Evolutionary conservation across 192 early-diverging fungal genomes (phyloP), one percentile per base, ranked within the genome.

Genomic region (Backusella tuberculispora): DNA sequence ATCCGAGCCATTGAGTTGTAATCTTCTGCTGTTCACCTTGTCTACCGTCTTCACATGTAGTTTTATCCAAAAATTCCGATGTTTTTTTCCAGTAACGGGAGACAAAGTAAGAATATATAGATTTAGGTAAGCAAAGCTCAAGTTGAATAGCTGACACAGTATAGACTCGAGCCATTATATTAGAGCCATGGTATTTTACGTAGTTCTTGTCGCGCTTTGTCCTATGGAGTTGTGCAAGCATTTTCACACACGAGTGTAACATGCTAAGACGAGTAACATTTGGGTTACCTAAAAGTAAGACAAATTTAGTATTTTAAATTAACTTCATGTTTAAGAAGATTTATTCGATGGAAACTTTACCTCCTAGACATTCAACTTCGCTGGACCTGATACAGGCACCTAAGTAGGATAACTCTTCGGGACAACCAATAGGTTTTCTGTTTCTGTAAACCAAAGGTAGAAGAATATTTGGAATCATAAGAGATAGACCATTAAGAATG

Each of bases 281-380:
- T 17, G 71, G 48, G 38, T 72, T 72, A 42, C 67, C 67, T 69
- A 69, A 46, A 46, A 67, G 38, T 67, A 21, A 41, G 26, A 65
- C 50, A 65, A 38, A 38, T 38, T 38, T 65, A 65, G 17, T 15
- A 38, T 65, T 29, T 38, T 65, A 65, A 38, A 65, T 65, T 65
- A 65, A n/a, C 37, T 14, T 14, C 26, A 65, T 38, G 63, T 38
- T 38, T 65, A 38, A 65, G 13, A 46, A 46, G 45, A 9, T 6
- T 13, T 46, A 46, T 46, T 46, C 6, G 13, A 9, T n/a, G 7
- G 13, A 8, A 13, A 65, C 19, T 26, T 47, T 47, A 69, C 71
- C 71, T 53, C 71, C 71, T 7, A 72, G 47, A n/a, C 71, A 72
- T 38, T 72, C 71, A 13, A 60, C 53, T 63, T 72, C 71, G 42